These are phyloP conservation scores for Cucurbita moschata DNA, from an alignment of 306 rosid genomes.

Conservation along the genomic window DNA sequence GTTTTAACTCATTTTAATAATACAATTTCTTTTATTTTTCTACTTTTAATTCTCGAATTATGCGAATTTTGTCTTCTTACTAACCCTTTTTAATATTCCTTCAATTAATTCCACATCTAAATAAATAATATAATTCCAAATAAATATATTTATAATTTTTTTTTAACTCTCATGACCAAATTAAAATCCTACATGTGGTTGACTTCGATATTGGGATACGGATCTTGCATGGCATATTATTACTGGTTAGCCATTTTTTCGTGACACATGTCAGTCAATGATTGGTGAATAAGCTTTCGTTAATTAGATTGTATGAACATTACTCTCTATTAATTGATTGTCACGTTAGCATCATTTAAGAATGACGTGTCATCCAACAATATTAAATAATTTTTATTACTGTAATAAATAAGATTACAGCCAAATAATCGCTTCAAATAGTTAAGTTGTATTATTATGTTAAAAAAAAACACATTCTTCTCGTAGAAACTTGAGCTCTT, in stretches of 20 bases:
- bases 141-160: background rate
- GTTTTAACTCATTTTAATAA: background rate
- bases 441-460: too few relatives aligned
- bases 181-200: background rate
- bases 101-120: background rate
- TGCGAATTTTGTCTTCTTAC: slow-evolving; percentile 7
- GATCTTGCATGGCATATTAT: background rate
- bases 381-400: too few relatives aligned
- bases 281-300: background rate
- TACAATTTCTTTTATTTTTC: background rate
- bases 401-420: too few relatives aligned
- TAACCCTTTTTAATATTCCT: background rate
- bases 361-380: too few relatives aligned
- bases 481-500: too few relatives aligned
- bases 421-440: too few relatives aligned
- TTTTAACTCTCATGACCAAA: background rate
- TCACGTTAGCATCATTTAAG: too few relatives aligned
- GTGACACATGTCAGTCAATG: background rate
- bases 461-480: too few relatives aligned
- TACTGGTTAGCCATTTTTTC: background rate
- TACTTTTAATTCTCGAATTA: background rate
- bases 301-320: too few relatives aligned
- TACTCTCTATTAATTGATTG: too few relatives aligned
- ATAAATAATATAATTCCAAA: background rate
- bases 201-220: background rate